Base-by-base conservation (phyloP, 208 protist genomes). In the Trypanosoma melophagium region DNA sequence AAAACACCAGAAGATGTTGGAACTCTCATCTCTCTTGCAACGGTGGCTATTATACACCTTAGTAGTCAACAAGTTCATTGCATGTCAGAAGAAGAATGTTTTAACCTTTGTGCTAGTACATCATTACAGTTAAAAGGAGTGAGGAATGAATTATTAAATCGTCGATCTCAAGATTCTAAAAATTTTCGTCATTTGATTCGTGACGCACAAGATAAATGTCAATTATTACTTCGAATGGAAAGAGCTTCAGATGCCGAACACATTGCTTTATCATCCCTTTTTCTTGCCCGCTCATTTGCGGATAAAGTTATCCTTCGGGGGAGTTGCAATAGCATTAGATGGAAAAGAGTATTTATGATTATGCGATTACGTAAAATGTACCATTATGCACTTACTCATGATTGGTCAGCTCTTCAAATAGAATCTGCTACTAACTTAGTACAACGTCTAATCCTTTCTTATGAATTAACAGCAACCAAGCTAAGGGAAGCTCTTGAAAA, bases 141-240 rank as follows among this genome's bases (percentile, higher is more conserved):
- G n/a, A 52, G 70, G 50, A 76, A 68, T 76, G 70, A 68, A n/a
- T 47, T 76, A 24, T 24, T 76, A 41, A 66, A 59, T 59, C 7
- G 25, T 12, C 70, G 70, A 13, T 76, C 70, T 22, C 51, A 69
- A 40, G 57, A 58, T 53, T 40, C 57, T 12, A 60, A 38, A 38
- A 57, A 76, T 4, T 76, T 76, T 60, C 10, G 21, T 49, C 25
- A 7, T 35, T 3, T 60, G 51, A 7, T 69, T 19, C n/a, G 22
- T 50, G 57, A 76, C 28, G 63, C 55, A 12, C 52, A 69, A 19
- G 63, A 58, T 31, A 55, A 62, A 22, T 76, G 70, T 50, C 35
- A 64, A n/a, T 38, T 69, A 3, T 57, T 76, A n/a, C 47, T 76
- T 22, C 60, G 38, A 31, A 54, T 76, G n/a, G 3, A 42, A 59